Conservation (phyloP, 2,329 filamentous ascomycete species). For the Chaetomium strumarium region DNA sequence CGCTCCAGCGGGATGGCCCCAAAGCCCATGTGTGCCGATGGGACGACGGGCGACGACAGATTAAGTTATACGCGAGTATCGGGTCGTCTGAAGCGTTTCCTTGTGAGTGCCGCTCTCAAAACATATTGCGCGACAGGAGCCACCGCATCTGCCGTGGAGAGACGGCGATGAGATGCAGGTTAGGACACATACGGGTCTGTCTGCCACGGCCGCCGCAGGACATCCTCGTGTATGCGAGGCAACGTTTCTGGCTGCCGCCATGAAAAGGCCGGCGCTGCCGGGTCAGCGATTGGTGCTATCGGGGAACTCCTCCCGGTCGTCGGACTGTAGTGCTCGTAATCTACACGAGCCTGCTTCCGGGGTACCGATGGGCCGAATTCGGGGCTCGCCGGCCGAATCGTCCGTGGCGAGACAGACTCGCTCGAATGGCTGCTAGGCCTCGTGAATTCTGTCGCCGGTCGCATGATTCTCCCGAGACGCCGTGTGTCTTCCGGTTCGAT, state of each 20-base stretch:
- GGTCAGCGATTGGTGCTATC: slow-evolving; percentile 32
- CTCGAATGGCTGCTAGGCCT: slow-evolving; percentile 40
- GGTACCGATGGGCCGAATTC: slow-evolving; percentile 29
- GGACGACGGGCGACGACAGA: slow-evolving; percentile 34
- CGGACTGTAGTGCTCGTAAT: slow-evolving; percentile 41
- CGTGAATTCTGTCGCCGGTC: slow-evolving; percentile 31
- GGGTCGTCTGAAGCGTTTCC: slow-evolving; percentile 38
- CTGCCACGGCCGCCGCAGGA: slow-evolving; percentile 44
- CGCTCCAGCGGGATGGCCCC: too few species aligned
- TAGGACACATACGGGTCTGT: slow-evolving; percentile 41
- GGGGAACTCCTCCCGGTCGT: slow-evolving; percentile 29
- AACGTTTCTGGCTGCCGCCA: slow-evolving; percentile 37
- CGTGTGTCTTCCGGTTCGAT: slow-evolving; percentile 44
- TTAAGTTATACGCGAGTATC: slow-evolving; percentile 42
- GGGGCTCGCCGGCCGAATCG: slow-evolving; percentile 30
- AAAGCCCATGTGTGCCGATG: too few species aligned
- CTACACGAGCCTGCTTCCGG: slow-evolving; percentile 45
- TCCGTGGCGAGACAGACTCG: slow-evolving; percentile 44
- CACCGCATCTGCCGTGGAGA: neutral
- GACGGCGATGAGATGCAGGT: neutral
- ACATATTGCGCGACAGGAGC: neutral
- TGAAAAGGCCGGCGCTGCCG: slow-evolving; percentile 29
- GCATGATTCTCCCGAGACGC: slow-evolving; percentile 30
- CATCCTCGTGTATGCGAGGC: slow-evolving; percentile 45
- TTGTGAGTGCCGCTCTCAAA: slow-evolving; percentile 24